These are phyloP conservation scores for Cryptococcus floricola DNA, from an alignment of 1,284 basidiomycete genomes.

Conservation along the genomic window DNA sequence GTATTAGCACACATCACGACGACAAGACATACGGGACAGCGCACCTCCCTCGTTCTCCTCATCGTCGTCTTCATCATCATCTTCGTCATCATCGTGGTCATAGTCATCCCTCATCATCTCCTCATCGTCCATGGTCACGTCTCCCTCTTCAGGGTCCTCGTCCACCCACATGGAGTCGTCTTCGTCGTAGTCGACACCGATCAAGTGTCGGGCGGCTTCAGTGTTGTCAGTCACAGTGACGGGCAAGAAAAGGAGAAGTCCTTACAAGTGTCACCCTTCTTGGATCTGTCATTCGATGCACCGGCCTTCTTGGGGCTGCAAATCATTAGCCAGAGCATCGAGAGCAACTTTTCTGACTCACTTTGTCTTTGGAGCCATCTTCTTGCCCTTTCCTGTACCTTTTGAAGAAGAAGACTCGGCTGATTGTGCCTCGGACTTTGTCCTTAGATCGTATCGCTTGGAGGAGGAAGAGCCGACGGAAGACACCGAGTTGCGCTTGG, in stretches of 20 bases:
- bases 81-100: slow-evolving; percentile 49
- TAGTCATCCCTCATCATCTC: slow-evolving; percentile 71
- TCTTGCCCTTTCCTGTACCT: slow-evolving; percentile 25
- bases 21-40: too few relatives aligned
- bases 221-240: slow-evolving; percentile 4
- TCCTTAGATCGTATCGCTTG: slow-evolving; percentile 18
- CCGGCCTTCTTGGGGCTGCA: slow-evolving; percentile 21
- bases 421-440: slow-evolving; percentile 21
- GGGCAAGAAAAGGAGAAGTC: background rate
- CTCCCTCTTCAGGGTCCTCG: slow-evolving; percentile 20
- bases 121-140: slow-evolving; percentile 52
- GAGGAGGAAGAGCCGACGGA: slow-evolving; percentile 7
- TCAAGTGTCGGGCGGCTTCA: slow-evolving; percentile 53
- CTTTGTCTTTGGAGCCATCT: slow-evolving; percentile 41
- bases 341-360: slow-evolving; percentile 16
- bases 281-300: slow-evolving; percentile 21
- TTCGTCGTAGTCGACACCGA: slow-evolving; percentile 61
- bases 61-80: slow-evolving; percentile 51
- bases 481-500: slow-evolving; percentile 11
- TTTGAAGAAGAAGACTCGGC: slow-evolving; percentile 19
- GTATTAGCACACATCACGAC: too few relatives aligned
- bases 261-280: slow-evolving; percentile 39
- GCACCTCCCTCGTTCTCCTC: slow-evolving; percentile 31
- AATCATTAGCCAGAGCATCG: background rate
- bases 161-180: slow-evolving; percentile 40